Percentiles rank a stretch among this genome's conserved stretches.
phyloP scores from a whole-genome alignment of 352 stramenopile genomes.

The Phytopythium cucurbitacearum region DNA sequence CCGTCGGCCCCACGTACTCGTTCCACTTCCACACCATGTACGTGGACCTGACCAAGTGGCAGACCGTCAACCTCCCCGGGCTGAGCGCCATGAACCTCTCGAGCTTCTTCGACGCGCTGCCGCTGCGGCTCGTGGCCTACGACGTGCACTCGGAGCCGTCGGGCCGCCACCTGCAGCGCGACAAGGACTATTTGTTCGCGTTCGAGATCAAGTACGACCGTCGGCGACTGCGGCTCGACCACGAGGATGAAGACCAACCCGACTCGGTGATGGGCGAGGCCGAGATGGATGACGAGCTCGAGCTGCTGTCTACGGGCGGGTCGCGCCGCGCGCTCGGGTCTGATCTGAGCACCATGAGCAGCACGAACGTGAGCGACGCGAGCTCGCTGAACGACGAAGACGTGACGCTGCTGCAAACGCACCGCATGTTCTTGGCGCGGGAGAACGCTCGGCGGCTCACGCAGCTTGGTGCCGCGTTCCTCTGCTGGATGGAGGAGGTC shows the following conservation, averaged over 20 bases:
- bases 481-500: constrained; percentile 79
- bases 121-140: constrained; percentile 72
- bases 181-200: constrained; percentile 80
- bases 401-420: constrained; percentile 19
- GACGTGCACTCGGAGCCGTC: constrained; percentile 23
- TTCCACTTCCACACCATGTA: constrained; percentile 91
- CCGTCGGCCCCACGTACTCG: constrained; percentile 72
- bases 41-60: constrained; percentile 74
- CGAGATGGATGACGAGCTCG: constrained; percentile 10
- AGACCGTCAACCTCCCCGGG: constrained; percentile 74
- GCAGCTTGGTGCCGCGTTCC: constrained; percentile 36
- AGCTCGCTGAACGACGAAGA: constrained; percentile 48
- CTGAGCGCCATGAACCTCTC: constrained; percentile 70
- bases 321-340: constrained; percentile 9
- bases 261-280: constrained; percentile 6
- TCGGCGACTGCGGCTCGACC: constrained; percentile 4
- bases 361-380: constrained; percentile 36
- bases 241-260: constrained; percentile 8
- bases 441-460: constrained; percentile 43
- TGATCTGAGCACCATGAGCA: constrained; percentile 48
- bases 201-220: constrained; percentile 69
- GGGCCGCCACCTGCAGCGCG: constrained; percentile 34
- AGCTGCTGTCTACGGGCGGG: neutral
- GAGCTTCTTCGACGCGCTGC: constrained; percentile 76
- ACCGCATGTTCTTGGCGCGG: constrained; percentile 29